A percentile compares a stretch with the other conserved stretches of the same genome.
These are phyloP conservation scores for Yamadazyma atmosphaerica DNA, from an alignment of 1,139 yeast species.

Conservation along the genomic window DNA sequence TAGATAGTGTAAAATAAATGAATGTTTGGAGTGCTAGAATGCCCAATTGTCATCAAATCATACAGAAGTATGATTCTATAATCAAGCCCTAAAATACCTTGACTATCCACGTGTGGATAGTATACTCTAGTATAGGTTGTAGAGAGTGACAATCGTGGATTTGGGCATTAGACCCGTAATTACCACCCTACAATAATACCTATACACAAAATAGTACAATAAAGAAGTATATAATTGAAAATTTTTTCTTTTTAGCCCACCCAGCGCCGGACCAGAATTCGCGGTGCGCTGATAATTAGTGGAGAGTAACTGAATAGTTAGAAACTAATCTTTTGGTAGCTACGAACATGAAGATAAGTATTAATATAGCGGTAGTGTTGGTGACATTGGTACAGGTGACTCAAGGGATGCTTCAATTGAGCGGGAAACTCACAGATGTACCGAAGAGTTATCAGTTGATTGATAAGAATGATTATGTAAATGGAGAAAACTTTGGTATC, in stretches of 20 bases:
- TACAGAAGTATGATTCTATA: slow-evolving; percentile 13
- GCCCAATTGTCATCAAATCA: slow-evolving; percentile 32
- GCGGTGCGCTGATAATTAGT: too few species aligned
- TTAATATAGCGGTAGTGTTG: neutral
- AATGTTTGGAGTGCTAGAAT: slow-evolving; percentile 52
- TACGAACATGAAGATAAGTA: neutral
- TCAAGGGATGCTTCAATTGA: neutral
- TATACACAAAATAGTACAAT: slow-evolving; percentile 45
- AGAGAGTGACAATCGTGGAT: slow-evolving; percentile 50
- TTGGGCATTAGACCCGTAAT: slow-evolving; percentile 21
- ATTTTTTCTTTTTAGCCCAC: slow-evolving; percentile 9
- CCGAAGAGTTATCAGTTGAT: slow-evolving; percentile 13
- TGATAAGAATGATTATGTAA: slow-evolving; percentile 24
- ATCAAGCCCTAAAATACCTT: slow-evolving; percentile 45
- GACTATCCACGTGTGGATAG: slow-evolving; percentile 39
- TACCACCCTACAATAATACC: slow-evolving; percentile 57
- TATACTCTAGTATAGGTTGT: slow-evolving; percentile 53
- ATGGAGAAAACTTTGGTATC: slow-evolving; percentile 38
- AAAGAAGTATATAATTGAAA: slow-evolving; percentile 20
- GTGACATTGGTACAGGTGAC: neutral
- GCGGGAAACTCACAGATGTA: slow-evolving; percentile 21
- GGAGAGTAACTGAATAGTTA: too few species aligned
- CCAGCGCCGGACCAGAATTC: neutral
- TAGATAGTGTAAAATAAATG: slow-evolving; percentile 1
- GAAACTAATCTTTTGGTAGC: too few species aligned